A percentile compares a stretch with the other conserved stretches of the same genome.
Conservation (phyloP, 805 yeast species). For the Jamesozyma gamospora region DNA sequence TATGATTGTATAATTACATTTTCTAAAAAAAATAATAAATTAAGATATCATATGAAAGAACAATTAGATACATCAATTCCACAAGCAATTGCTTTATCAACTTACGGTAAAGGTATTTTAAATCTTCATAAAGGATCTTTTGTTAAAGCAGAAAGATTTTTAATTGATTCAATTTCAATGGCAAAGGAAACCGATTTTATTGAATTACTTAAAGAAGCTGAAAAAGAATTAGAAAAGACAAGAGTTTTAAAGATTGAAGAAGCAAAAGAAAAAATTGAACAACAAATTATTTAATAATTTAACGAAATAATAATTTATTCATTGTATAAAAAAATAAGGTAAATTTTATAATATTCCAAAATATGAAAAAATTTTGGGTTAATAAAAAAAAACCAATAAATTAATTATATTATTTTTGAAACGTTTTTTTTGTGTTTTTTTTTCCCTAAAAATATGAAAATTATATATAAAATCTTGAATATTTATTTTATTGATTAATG, state of each 20-base stretch:
- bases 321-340: no score
- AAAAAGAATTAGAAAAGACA: constrained; percentile 48
- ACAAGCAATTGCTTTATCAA: constrained; percentile 68
- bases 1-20: constrained; percentile 36
- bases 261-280: background rate
- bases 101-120: constrained; percentile 79
- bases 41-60: constrained; percentile 26
- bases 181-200: constrained; percentile 58
- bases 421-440: no score
- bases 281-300: no score
- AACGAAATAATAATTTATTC: no score
- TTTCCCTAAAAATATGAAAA: no score
- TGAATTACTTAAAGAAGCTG: constrained; percentile 54
- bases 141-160: constrained; percentile 46
- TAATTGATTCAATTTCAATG: constrained; percentile 60
- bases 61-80: constrained; percentile 37
- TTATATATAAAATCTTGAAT: no score
- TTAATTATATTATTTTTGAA: no score
- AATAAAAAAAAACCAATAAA: no score
- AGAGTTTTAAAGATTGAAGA: constrained; percentile 7
- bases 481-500: no score
- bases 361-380: no score
- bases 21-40: constrained; percentile 29
- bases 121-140: constrained; percentile 49
- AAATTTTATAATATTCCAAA: constrained; percentile 1